Conservation (phyloP, 768 basidiomycete genomes). For the Rhodotorula diobovata region DNA sequence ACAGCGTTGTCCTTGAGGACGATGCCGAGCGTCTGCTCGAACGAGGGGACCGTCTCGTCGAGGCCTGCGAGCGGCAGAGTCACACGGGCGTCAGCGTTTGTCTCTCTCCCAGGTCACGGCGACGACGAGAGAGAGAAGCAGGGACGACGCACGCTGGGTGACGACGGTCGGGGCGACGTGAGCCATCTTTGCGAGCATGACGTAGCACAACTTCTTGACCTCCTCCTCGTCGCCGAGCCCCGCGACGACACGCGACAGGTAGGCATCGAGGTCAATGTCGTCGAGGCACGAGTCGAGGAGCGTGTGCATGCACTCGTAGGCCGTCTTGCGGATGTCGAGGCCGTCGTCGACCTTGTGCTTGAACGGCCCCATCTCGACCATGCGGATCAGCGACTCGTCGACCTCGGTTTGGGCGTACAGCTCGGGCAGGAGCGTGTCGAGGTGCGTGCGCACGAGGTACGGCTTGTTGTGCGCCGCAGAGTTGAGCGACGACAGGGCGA, state of each 20-base stretch:
- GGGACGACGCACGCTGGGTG: slow-evolving; percentile 56
- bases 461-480: slow-evolving; percentile 94
- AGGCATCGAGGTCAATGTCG: slow-evolving; percentile 79
- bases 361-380: slow-evolving; percentile 96
- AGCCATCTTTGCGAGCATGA: slow-evolving; percentile 87
- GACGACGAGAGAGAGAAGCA: no score
- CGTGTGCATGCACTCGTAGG: slow-evolving; percentile 95
- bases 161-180: slow-evolving; percentile 79
- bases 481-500: slow-evolving; percentile 85
- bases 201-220: slow-evolving; percentile 92
- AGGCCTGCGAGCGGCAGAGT: slow-evolving; percentile 52
- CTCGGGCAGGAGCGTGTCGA: slow-evolving; percentile 67
- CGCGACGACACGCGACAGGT: slow-evolving; percentile 71
- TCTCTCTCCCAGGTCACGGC: no score
- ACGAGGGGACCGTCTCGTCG: slow-evolving; percentile 73
- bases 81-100: no score
- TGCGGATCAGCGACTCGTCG: slow-evolving; percentile 63
- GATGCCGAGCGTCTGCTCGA: slow-evolving; percentile 86
- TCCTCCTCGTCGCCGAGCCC: slow-evolving; percentile 89
- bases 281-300: slow-evolving; percentile 84
- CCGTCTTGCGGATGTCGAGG: slow-evolving; percentile 89
- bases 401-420: slow-evolving; percentile 73
- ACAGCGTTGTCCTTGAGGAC: slow-evolving; percentile 85
- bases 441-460: slow-evolving; percentile 79
- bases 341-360: slow-evolving; percentile 96